phyloP scores from a whole-genome alignment of 2,329 filamentous ascomycete species.

The Nemania sp. region DNA sequence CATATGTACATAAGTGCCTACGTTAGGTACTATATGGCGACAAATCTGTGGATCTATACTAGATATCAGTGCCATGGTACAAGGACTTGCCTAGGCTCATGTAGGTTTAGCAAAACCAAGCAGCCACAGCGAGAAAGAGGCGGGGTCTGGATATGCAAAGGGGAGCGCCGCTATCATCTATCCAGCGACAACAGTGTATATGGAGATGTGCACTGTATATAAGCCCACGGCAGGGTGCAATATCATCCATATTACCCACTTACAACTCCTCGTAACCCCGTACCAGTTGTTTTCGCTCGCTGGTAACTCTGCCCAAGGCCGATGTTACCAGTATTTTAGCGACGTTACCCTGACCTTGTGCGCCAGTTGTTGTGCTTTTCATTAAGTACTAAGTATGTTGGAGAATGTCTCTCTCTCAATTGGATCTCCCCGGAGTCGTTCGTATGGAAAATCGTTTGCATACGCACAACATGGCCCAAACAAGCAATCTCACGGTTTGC shows the following conservation, averaged over 20 bases:
- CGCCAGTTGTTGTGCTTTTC: too few species aligned
- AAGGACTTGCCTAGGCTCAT: background rate
- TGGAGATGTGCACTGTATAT: background rate
- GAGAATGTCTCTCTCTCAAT: background rate
- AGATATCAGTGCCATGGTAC: too few species aligned
- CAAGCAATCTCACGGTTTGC: background rate
- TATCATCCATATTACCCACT: too few species aligned
- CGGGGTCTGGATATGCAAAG: background rate
- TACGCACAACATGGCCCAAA: background rate
- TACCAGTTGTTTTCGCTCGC: too few species aligned
- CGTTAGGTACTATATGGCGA: too few species aligned
- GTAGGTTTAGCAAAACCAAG: background rate
- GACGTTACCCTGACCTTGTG: too few species aligned
- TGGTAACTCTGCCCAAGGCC: too few species aligned
- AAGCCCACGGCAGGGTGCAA: slow-evolving; percentile 2
- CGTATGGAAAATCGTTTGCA: background rate
- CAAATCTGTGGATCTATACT: too few species aligned
- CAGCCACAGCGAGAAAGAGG: background rate
- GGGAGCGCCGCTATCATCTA: slow-evolving; percentile 3
- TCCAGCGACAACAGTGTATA: background rate
- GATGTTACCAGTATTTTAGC: too few species aligned
- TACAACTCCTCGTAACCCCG: too few species aligned
- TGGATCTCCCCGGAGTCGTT: background rate
- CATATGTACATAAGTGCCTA: background rate
- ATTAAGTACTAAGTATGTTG: too few species aligned